A percentile compares a stretch with the other conserved stretches of the same genome.
phyloP scores from a whole-genome alignment of 768 basidiomycete species.

The Hypholoma fasciculare region DNA sequence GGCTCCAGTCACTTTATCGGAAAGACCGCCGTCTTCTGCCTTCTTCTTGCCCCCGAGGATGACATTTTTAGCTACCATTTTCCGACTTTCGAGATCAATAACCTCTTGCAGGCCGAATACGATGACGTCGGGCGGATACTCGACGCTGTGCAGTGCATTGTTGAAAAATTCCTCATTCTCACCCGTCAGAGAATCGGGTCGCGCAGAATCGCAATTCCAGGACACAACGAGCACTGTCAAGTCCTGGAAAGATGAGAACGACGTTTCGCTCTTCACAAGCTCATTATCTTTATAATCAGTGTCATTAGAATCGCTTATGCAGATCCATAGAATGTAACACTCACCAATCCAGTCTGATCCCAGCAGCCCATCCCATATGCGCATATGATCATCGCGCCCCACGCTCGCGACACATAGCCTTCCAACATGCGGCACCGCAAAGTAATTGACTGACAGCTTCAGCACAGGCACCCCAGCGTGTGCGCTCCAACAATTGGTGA shows the following conservation, averaged over 20 bases:
- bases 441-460: slow-evolving; percentile 68
- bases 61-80: slow-evolving; percentile 90
- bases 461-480: slow-evolving; percentile 68
- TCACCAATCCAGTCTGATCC: slow-evolving; percentile 85
- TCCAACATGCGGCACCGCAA: slow-evolving; percentile 68
- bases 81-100: slow-evolving; percentile 91
- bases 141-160: slow-evolving; percentile 71
- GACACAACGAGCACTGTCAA: slow-evolving; percentile 79
- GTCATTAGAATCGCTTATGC: slow-evolving; percentile 1
- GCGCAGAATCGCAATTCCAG: slow-evolving; percentile 92
- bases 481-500: slow-evolving; percentile 87
- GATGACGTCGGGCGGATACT: slow-evolving; percentile 80
- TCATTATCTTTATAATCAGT: slow-evolving; percentile 59
- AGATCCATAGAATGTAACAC: slow-evolving; percentile 24
- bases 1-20: slow-evolving; percentile 82
- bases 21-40: slow-evolving; percentile 51
- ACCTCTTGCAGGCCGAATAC: slow-evolving; percentile 96
- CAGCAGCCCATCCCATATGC: slow-evolving; percentile 90
- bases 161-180: slow-evolving; percentile 82
- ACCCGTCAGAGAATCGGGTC: slow-evolving; percentile 71
- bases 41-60: slow-evolving; percentile 77
- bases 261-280: slow-evolving; percentile 68
- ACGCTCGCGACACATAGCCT: slow-evolving; percentile 73
- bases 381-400: slow-evolving; percentile 70
- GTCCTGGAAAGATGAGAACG: slow-evolving; percentile 79